Conservation (phyloP, 257 asterid species). For the Lycium barbarum region DNA sequence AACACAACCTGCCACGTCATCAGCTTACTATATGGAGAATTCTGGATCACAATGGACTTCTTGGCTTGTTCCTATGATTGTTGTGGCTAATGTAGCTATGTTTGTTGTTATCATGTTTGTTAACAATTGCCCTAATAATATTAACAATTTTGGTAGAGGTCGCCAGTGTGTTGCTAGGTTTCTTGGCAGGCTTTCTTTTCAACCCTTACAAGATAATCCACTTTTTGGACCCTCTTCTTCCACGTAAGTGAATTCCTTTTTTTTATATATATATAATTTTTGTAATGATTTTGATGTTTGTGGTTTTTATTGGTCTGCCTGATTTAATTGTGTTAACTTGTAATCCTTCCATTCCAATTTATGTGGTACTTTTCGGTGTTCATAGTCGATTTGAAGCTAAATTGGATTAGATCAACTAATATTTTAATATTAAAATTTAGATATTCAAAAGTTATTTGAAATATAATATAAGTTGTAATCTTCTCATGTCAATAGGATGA, state of each 20-base stretch:
- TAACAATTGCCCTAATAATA: conserved; percentile 77
- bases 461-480: too few species aligned
- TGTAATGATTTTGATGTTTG: not conserved
- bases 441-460: too few species aligned
- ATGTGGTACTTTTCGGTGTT: too few species aligned
- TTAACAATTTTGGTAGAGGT: conserved; percentile 32
- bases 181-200: conserved; percentile 92
- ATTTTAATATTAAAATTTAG: too few species aligned
- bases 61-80: conserved; percentile 92
- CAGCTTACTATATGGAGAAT: conserved; percentile 56
- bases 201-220: conserved; percentile 91
- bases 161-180: conserved; percentile 77
- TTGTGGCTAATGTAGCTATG: conserved; percentile 86
- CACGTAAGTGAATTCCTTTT: conserved; percentile 50
- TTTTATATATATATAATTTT: not conserved
- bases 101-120: conserved; percentile 81
- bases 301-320: not conserved
- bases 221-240: conserved; percentile 93
- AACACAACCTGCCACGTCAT: conserved; percentile 35
- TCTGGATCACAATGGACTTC: conserved; percentile 90
- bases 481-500: too few species aligned
- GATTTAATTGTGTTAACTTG: not conserved
- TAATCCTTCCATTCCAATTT: not conserved
- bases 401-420: too few species aligned
- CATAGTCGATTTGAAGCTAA: too few species aligned